Conservation (phyloP, 805 yeast genomes). For the Scheffersomyces ergatensis region DNA sequence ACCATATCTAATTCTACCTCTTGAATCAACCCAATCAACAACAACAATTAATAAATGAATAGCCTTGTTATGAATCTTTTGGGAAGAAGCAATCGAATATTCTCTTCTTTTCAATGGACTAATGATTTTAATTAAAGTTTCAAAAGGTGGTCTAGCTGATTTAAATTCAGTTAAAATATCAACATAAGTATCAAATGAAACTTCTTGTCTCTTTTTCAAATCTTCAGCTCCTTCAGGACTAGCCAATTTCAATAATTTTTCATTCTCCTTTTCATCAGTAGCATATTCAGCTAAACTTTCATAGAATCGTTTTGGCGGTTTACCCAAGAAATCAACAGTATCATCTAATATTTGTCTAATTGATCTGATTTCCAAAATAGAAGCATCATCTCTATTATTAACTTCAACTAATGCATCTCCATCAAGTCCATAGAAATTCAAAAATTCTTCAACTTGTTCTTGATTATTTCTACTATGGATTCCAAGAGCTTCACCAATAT, state of each 20-base stretch:
- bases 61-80: constrained; percentile 84
- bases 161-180: constrained; percentile 79
- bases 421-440: constrained; percentile 67
- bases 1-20: constrained; percentile 85
- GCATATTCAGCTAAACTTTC: constrained; percentile 78
- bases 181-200: constrained; percentile 73
- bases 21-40: constrained; percentile 89
- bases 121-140: constrained; percentile 67
- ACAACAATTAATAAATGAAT: constrained; percentile 91
- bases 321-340: constrained; percentile 85
- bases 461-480: constrained; percentile 84
- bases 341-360: constrained; percentile 78
- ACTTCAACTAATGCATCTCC: constrained; percentile 68
- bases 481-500: constrained; percentile 96
- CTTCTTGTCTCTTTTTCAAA: constrained; percentile 82
- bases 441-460: constrained; percentile 64
- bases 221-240: constrained; percentile 81
- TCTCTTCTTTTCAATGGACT: constrained; percentile 95
- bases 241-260: constrained; percentile 58
- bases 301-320: constrained; percentile 92
- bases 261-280: constrained; percentile 63
- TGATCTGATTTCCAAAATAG: constrained; percentile 69
- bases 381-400: constrained; percentile 62
- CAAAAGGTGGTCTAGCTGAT: constrained; percentile 75
- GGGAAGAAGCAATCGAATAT: constrained; percentile 96